Conservation (phyloP, 2,329 filamentous ascomycete species). For the Claviceps capensis region DNA sequence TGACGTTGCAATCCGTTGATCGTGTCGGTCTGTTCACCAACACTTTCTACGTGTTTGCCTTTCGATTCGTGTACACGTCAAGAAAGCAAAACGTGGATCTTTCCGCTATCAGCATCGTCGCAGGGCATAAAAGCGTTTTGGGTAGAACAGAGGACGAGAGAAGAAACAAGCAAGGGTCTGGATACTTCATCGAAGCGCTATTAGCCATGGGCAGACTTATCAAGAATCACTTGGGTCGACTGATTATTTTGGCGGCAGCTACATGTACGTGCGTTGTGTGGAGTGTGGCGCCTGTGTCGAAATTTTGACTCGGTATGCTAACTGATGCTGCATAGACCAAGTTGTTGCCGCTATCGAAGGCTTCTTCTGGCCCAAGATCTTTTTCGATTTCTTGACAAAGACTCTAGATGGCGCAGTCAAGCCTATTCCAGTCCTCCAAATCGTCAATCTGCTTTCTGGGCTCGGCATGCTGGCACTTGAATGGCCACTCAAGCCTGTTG, state of each 20-base stretch:
- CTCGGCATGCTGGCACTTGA: slow-evolving; percentile 72
- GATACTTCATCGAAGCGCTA: neutral
- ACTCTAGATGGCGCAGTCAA: slow-evolving; percentile 77
- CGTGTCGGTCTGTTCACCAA: slow-evolving; percentile 42
- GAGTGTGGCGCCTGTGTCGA: neutral
- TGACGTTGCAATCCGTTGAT: slow-evolving; percentile 12
- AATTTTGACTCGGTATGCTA: slow-evolving; percentile 8
- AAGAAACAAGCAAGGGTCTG: slow-evolving; percentile 4
- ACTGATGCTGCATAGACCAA: slow-evolving; percentile 53
- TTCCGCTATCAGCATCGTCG: neutral
- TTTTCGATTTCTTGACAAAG: slow-evolving; percentile 92
- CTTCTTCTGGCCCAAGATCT: slow-evolving; percentile 98
- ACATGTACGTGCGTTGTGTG: slow-evolving; percentile 41
- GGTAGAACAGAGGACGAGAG: neutral
- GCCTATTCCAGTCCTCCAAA: slow-evolving; percentile 78
- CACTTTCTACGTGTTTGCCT: slow-evolving; percentile 13
- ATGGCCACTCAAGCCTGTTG: slow-evolving; percentile 71
- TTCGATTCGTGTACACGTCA: neutral
- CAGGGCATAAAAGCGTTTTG: neutral
- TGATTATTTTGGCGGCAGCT: slow-evolving; percentile 80
- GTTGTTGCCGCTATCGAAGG: slow-evolving; percentile 67
- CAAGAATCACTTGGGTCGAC: slow-evolving; percentile 97
- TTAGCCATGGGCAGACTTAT: slow-evolving; percentile 82
- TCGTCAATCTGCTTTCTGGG: slow-evolving; percentile 75
- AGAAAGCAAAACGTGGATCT: neutral